A percentile compares a stretch with the other conserved stretches of the same genome.
These are phyloP conservation scores for Tephrocybe sp. DNA, from an alignment of 768 basidiomycete genomes.

Conservation along the genomic window DNA sequence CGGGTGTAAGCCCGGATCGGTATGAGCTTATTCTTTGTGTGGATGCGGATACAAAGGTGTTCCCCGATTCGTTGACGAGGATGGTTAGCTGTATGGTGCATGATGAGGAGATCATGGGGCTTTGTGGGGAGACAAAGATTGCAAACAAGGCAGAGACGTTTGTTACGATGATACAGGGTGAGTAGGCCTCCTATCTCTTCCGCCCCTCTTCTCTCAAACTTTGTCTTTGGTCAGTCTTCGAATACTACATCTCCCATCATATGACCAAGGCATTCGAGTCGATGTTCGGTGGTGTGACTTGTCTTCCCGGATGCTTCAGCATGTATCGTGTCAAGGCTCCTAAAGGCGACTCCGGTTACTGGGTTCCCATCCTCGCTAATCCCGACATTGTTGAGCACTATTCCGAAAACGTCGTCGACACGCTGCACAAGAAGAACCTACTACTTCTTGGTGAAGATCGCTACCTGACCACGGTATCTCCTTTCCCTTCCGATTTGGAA, in stretches of 20 bases:
- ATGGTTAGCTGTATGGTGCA: slow-evolving; percentile 97
- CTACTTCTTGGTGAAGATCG: slow-evolving; percentile 98
- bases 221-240: slow-evolving; percentile 68
- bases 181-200: slow-evolving; percentile 24
- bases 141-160: slow-evolving; percentile 99
- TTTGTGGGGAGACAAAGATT: slow-evolving; percentile 99
- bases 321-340: slow-evolving; percentile 99
- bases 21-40: slow-evolving; percentile 96
- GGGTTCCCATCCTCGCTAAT: slow-evolving; percentile 98
- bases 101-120: slow-evolving; percentile 97
- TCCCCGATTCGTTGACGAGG: slow-evolving; percentile 94
- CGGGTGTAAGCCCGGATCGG: slow-evolving; percentile 92
- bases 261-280: slow-evolving; percentile 99
- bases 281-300: slow-evolving; percentile 99
- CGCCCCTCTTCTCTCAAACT: slow-evolving; percentile 1
- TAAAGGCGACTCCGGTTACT: slow-evolving; percentile 93
- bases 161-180: slow-evolving; percentile 99
- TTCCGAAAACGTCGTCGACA: slow-evolving; percentile 99
- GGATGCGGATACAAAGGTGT: slow-evolving; percentile 97
- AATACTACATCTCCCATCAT: slow-evolving; percentile 99
- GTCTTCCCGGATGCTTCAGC: slow-evolving; percentile 98
- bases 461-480: slow-evolving; percentile 92
- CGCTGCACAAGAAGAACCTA: slow-evolving; percentile 98
- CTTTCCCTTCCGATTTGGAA: slow-evolving; percentile 96
- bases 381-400: slow-evolving; percentile 99